A percentile compares a stretch with the other conserved stretches of the same genome.
phyloP scores from a whole-genome alignment of 495 filamentous ascomycete genomes.

The Aspergillus panamensis region DNA sequence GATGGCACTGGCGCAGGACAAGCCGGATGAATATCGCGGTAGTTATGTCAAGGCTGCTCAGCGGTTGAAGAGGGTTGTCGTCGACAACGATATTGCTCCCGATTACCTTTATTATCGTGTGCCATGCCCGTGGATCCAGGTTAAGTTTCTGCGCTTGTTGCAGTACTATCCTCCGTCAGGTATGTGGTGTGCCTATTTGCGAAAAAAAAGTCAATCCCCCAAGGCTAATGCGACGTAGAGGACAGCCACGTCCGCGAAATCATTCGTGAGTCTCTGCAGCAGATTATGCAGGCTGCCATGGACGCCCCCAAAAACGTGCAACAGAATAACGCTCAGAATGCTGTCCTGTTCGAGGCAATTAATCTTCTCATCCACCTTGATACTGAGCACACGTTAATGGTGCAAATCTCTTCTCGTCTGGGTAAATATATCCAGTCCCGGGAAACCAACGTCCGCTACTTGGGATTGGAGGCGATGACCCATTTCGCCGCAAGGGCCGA shows the following conservation, averaged over 20 bases:
- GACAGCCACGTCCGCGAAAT: conserved; percentile 88
- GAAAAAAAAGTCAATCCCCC: not conserved
- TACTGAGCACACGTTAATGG: conserved; percentile 91
- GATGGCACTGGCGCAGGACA: conserved; percentile 92
- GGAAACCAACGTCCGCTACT: conserved; percentile 96
- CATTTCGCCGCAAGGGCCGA: conserved; percentile 94
- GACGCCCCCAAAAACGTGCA: conserved; percentile 98
- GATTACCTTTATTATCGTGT: conserved; percentile 99
- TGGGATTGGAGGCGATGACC: conserved; percentile 96
- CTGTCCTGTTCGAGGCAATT: conserved; percentile 96
- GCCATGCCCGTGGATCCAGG: conserved; percentile 97
- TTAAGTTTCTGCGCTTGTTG: conserved; percentile 84
- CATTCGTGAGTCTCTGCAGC: conserved; percentile 87
- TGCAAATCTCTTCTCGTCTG: conserved; percentile 89
- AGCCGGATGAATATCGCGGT: conserved; percentile 88
- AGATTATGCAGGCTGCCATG: conserved; percentile 84
- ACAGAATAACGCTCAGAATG: conserved; percentile 99
- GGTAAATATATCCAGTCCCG: conserved; percentile 96
- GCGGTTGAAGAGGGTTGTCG: conserved; percentile 79
- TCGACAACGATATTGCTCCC: conserved; percentile 79
- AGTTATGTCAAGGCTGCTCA: conserved; percentile 91
- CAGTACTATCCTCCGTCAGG: conserved; percentile 97
- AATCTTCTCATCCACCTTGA: conserved; percentile 99
- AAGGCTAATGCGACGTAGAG: conserved; percentile 49
- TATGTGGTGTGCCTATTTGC: conserved; percentile 38